Conservation (phyloP, 2,329 filamentous ascomycete species). For the Monosporascus cannonballus region DNA sequence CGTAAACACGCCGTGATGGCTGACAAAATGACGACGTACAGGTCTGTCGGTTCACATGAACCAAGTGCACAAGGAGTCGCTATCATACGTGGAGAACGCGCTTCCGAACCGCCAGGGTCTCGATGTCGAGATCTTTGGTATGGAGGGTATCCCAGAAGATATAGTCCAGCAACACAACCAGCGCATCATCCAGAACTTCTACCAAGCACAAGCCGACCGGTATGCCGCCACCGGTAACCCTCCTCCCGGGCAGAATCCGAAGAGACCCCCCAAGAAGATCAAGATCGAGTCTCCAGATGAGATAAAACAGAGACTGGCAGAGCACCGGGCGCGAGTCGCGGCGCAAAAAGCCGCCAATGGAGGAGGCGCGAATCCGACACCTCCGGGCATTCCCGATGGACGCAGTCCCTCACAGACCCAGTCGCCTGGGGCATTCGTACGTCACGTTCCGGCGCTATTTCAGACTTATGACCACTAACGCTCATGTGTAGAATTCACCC, state of each 20-base stretch:
- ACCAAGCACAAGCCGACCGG: conserved; percentile 77
- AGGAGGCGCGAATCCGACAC: conserved; percentile 43
- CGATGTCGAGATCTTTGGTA: conserved; percentile 95
- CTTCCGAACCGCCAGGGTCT: conserved; percentile 78
- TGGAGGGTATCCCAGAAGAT: conserved; percentile 92
- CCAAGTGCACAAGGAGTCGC: conserved; percentile 93
- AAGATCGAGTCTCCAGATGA: conserved; percentile 72
- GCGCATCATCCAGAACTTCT: conserved; percentile 78
- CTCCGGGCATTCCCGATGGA: conserved; percentile 35
- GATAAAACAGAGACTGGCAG: conserved; percentile 72
- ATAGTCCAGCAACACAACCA: conserved; percentile 78
- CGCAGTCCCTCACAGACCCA: conserved; percentile 46
- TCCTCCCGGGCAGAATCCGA: conserved; percentile 56
- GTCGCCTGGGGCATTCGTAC: conserved; percentile 52
- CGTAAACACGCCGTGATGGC: conserved; percentile 1
- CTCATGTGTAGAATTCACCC: conserved; percentile 30
- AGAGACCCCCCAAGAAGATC: conserved; percentile 64
- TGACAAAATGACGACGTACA: conserved; percentile 29
- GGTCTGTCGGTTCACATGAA: conserved; percentile 96
- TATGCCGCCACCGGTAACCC: conserved; percentile 80
- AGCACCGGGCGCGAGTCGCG: conserved; percentile 64
- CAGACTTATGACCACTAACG: conserved; percentile 4
- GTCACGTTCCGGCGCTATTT: conserved; percentile 25
- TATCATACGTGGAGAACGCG: conserved; percentile 86
- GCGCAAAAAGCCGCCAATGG: conserved; percentile 53